Percentiles rank a stretch among this genome's conserved stretches.
phyloP scores from a whole-genome alignment of 345 rosid genomes.

The Citrus australasica region DNA sequence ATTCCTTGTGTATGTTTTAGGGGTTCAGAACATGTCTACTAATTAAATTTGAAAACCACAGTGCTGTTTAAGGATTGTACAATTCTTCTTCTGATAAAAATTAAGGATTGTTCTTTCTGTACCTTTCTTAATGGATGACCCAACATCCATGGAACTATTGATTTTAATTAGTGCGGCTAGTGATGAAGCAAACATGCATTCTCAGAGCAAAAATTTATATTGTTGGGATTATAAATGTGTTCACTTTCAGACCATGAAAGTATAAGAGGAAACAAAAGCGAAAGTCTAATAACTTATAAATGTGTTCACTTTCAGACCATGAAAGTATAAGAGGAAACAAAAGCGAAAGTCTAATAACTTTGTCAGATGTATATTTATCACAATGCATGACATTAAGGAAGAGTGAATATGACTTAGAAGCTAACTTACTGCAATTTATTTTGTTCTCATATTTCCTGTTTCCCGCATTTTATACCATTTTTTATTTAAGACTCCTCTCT shows the following conservation, averaged over 20 bases:
- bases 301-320: neutral
- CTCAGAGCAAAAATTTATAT: too few relatives aligned
- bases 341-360: neutral
- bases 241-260: neutral
- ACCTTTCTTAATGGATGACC: neutral
- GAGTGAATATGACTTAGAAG: neutral
- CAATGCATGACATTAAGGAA: neutral
- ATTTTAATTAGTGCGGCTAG: neutral
- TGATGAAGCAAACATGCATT: neutral
- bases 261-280: neutral
- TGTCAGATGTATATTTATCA: neutral
- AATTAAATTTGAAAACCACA: neutral
- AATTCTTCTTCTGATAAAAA: conserved; percentile 1
- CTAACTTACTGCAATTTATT: neutral
- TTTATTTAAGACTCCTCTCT: neutral
- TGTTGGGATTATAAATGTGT: too few relatives aligned
- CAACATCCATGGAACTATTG: neutral
- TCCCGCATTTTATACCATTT: neutral
- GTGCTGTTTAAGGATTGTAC: neutral
- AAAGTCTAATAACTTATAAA: neutral
- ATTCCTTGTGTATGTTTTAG: neutral
- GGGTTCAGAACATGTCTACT: neutral
- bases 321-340: neutral
- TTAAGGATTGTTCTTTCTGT: neutral
- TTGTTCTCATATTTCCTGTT: neutral